Evolutionary conservation across 2,329 filamentous ascomycete species (phyloP).

Genomic region (Thielaviopsis cerberus): DNA sequence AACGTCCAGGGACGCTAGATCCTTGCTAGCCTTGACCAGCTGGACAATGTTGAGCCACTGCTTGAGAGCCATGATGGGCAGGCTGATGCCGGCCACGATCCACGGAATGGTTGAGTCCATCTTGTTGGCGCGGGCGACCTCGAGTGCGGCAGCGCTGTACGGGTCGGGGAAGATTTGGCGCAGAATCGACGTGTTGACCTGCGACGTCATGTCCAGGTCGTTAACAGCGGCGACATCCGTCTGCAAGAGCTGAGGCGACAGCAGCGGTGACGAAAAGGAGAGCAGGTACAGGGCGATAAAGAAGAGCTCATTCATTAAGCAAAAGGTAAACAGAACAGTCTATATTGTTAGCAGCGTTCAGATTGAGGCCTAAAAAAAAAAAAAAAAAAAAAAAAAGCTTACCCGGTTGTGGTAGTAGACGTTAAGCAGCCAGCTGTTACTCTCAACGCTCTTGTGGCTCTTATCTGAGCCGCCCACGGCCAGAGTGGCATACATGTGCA

Average conservation of each 20-base stretch:
- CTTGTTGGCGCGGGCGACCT: slow-evolving; percentile 87
- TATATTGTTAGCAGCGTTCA: slow-evolving; percentile 20
- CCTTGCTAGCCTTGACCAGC: slow-evolving; percentile 78
- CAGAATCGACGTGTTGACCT: slow-evolving; percentile 50
- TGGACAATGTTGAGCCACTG: slow-evolving; percentile 89
- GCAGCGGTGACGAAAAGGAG: slow-evolving; percentile 78
- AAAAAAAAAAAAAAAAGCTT: slow-evolving; percentile 17
- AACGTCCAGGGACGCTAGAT: slow-evolving; percentile 81
- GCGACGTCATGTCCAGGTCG: slow-evolving; percentile 44
- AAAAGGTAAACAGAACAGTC: slow-evolving; percentile 82
- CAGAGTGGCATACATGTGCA: slow-evolving; percentile 95
- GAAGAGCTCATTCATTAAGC: slow-evolving; percentile 82
- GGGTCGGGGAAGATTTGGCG: slow-evolving; percentile 69
- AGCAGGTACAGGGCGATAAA: slow-evolving; percentile 97
- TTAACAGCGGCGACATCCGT: slow-evolving; percentile 18
- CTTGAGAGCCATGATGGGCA: slow-evolving; percentile 78
- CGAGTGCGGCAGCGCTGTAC: slow-evolving; percentile 80
- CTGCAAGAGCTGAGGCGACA: slow-evolving; percentile 66
- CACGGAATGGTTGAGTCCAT: slow-evolving; percentile 49
- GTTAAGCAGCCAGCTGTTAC: slow-evolving; percentile 74
- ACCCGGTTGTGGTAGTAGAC: slow-evolving; percentile 97
- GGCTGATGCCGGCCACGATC: slow-evolving; percentile 64
- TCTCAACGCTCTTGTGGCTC: slow-evolving; percentile 88
- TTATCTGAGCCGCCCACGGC: slow-evolving; percentile 64
- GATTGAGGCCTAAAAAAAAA: neutral